phyloP scores from a whole-genome alignment of 441 rosid species.

The Pelargonium exstipulatum region DNA sequence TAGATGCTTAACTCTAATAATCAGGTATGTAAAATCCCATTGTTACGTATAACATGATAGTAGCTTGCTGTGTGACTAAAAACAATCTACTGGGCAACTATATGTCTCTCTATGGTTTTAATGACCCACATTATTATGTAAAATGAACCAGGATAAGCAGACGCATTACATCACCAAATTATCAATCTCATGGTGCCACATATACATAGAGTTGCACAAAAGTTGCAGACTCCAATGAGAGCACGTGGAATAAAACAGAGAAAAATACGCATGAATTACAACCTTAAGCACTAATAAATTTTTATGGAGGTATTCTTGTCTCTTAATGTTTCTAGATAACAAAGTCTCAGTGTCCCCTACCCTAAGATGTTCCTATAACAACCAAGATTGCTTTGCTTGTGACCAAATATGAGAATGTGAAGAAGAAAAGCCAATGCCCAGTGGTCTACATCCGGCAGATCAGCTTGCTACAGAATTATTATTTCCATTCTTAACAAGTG shows the following conservation, averaged over 20 bases:
- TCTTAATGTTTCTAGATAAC: not conserved
- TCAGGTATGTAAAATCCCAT: not conserved
- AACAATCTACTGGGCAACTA: not conserved
- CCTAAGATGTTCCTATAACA: not conserved
- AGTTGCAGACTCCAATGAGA: not conserved
- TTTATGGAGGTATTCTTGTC: not conserved
- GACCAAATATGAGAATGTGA: no score
- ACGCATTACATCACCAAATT: not conserved
- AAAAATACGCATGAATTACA: not conserved
- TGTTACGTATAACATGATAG: not conserved
- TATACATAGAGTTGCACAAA: not conserved
- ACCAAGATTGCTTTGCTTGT: not conserved
- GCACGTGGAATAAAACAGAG: not conserved
- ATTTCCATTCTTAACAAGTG: not conserved
- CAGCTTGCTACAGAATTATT: not conserved
- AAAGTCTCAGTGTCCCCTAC: not conserved
- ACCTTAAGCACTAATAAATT: not conserved
- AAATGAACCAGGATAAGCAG: not conserved
- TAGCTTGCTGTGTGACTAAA: not conserved
- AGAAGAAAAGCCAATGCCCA: not conserved
- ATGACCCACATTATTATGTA: not conserved
- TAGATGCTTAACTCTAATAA: not conserved
- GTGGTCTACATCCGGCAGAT: not conserved
- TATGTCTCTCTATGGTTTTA: not conserved
- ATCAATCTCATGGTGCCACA: conserved; percentile 1